A percentile compares a stretch with the other conserved stretches of the same genome.
These are phyloP conservation scores for Lachnellula willkommii DNA, from an alignment of 2,329 filamentous ascomycete genomes.

Conservation along the genomic window DNA sequence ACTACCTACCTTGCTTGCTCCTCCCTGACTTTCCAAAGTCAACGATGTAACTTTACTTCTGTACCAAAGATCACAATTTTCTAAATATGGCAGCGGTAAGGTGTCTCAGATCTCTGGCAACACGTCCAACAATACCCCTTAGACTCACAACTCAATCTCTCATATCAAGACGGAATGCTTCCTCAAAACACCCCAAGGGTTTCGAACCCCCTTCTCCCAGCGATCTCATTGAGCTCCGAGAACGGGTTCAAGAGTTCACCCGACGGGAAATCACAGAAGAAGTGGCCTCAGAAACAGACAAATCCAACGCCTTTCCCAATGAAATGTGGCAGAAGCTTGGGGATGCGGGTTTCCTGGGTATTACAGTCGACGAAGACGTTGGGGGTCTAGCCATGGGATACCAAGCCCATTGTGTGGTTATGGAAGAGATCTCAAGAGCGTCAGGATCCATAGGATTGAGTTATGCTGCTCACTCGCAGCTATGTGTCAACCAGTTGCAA, in stretches of 20 bases:
- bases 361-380: conserved; percentile 88
- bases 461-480: conserved; percentile 91
- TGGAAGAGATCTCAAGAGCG: conserved; percentile 90
- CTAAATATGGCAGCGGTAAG: conserved; percentile 25
- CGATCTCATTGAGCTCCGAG: conserved; percentile 48
- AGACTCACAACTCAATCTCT: conserved; percentile 24
- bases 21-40: conserved; percentile 3
- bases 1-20: not conserved
- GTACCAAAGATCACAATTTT: not conserved
- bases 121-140: conserved; percentile 24
- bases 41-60: conserved; percentile 7
- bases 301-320: conserved; percentile 78
- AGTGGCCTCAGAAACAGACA: conserved; percentile 77
- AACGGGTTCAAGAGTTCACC: conserved; percentile 67
- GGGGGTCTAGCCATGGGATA: conserved; percentile 90
- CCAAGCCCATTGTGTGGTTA: conserved; percentile 89
- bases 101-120: conserved; percentile 20
- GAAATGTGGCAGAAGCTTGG: conserved; percentile 94
- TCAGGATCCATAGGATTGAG: conserved; percentile 80
- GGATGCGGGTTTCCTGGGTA: conserved; percentile 83
- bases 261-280: conserved; percentile 81
- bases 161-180: conserved; percentile 44
- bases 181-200: conserved; percentile 62
- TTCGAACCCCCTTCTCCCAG: conserved; percentile 50
- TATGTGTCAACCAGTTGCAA: conserved; percentile 94